Conservation (phyloP, 2,329 filamentous ascomycete genomes). For the Chrysosporium queenslandicum region DNA sequence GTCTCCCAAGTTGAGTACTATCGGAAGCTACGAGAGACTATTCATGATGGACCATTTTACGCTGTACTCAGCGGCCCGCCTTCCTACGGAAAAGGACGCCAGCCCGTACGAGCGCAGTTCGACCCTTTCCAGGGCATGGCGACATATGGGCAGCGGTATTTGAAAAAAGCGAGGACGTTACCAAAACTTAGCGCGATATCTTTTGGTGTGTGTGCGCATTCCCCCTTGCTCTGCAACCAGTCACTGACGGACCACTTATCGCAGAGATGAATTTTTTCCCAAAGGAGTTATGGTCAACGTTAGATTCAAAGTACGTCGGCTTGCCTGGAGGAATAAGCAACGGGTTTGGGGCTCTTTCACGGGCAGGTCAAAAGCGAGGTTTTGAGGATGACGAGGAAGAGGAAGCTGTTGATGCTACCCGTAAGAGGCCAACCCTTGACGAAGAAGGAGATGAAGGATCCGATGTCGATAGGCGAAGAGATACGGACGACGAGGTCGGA, state of each 20-base stretch:
- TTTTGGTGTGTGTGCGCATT: constrained; percentile 41
- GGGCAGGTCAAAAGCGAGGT: constrained; percentile 27
- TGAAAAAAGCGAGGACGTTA: constrained; percentile 46
- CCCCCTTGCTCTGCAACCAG: not conserved
- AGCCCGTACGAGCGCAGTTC: constrained; percentile 37
- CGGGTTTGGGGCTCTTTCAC: constrained; percentile 23
- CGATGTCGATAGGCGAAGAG: constrained; percentile 25
- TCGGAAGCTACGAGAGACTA: constrained; percentile 43
- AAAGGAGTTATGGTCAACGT: constrained; percentile 45
- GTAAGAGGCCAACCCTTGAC: constrained; percentile 27
- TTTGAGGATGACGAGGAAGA: constrained; percentile 41
- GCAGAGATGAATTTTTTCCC: constrained; percentile 50
- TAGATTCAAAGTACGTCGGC: constrained; percentile 37
- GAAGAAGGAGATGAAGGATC: constrained; percentile 28
- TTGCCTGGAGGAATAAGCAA: constrained; percentile 29
- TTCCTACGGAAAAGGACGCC: constrained; percentile 36
- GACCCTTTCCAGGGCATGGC: constrained; percentile 54
- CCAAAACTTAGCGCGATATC: constrained; percentile 46
- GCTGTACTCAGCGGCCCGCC: constrained; percentile 40
- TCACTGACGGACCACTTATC: not conserved
- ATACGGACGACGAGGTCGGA: constrained; percentile 34
- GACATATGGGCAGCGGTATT: constrained; percentile 50
- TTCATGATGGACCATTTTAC: constrained; percentile 53
- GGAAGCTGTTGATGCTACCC: constrained; percentile 15
- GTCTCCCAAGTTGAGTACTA: constrained; percentile 41